These are phyloP conservation scores for Leishmania braziliensis DNA, from an alignment of 208 protist species.

Conservation along the genomic window DNA sequence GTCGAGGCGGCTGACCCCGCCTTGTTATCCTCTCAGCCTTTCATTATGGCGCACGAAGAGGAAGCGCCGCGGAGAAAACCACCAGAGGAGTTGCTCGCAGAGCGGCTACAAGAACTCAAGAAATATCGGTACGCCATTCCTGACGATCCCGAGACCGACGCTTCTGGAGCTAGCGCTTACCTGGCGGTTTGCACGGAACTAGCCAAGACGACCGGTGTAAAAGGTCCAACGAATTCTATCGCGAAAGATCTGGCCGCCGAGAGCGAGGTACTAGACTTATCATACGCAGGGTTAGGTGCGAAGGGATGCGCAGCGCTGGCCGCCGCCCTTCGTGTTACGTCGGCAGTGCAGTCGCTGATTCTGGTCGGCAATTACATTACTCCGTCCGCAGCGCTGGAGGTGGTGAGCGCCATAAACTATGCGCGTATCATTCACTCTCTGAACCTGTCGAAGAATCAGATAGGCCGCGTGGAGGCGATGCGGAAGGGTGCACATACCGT, in stretches of 20 bases:
- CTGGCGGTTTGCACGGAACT: slow-evolving; percentile 56
- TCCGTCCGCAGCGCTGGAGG: slow-evolving; percentile 57
- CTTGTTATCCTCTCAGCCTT: slow-evolving; percentile 28
- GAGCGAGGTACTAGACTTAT: slow-evolving; percentile 68
- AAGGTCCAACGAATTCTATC: slow-evolving; percentile 76
- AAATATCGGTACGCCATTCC: slow-evolving; percentile 51
- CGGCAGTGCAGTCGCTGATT: slow-evolving; percentile 55
- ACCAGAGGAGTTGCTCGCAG: slow-evolving; percentile 64
- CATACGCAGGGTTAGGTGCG: slow-evolving; percentile 65
- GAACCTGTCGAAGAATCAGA: slow-evolving; percentile 76
- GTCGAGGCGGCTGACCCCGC: slow-evolving; percentile 1
- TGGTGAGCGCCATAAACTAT: slow-evolving; percentile 69
- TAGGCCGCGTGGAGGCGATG: slow-evolving; percentile 59
- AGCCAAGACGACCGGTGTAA: slow-evolving; percentile 66
- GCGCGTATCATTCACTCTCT: slow-evolving; percentile 55
- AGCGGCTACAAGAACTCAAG: slow-evolving; percentile 60
- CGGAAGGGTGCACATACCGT: slow-evolving; percentile 12
- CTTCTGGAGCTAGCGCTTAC: slow-evolving; percentile 65
- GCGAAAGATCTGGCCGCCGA: slow-evolving; percentile 52
- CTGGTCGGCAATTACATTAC: slow-evolving; percentile 84
- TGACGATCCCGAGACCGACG: slow-evolving; percentile 69
- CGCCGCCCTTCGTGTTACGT: slow-evolving; percentile 73
- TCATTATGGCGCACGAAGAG: slow-evolving; percentile 69
- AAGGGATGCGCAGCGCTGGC: slow-evolving; percentile 80
- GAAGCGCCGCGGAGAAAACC: slow-evolving; percentile 54